A percentile compares a stretch with the other conserved stretches of the same genome.
These are phyloP conservation scores for Patellifolia procumbens DNA, from an alignment of 179 eudicot genomes.

Conservation along the genomic window DNA sequence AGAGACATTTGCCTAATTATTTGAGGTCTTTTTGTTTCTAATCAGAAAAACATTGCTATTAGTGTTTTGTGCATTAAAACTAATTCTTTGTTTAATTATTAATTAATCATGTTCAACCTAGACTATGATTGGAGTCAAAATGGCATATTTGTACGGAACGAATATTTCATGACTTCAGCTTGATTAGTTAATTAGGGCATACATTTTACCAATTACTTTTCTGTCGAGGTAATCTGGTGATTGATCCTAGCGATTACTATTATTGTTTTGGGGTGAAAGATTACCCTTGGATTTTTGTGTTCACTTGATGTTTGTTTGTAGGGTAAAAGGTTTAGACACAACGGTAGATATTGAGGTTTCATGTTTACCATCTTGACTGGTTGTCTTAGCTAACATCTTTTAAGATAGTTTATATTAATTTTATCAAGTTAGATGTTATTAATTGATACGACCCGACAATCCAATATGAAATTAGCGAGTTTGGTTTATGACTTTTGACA, in stretches of 20 bases:
- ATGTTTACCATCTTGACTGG: conserved; percentile 22
- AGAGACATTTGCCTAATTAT: conserved; percentile 36
- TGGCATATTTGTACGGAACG: conserved; percentile 23
- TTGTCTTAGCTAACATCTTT: neutral
- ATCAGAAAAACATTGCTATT: conserved; percentile 25
- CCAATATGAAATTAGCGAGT: no score
- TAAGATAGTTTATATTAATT: neutral
- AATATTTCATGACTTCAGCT: conserved; percentile 1
- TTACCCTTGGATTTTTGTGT: conserved; percentile 4
- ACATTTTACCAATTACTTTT: neutral
- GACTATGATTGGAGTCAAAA: conserved; percentile 27
- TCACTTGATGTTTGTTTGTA: conserved; percentile 11
- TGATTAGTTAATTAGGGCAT: conserved; percentile 14
- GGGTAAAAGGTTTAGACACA: conserved; percentile 22
- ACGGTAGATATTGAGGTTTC: conserved; percentile 12
- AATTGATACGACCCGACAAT: no score
- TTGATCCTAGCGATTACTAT: neutral
- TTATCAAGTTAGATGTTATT: neutral
- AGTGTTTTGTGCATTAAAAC: conserved; percentile 32
- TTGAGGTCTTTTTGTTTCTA: conserved; percentile 23
- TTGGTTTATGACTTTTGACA: no score
- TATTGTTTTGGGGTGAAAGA: neutral
- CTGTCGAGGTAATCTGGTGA: neutral
- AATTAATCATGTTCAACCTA: conserved; percentile 12
- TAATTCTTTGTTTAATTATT: neutral